These are phyloP conservation scores for Camellia japonica DNA, from an alignment of 148 eudicot genomes.

Conservation along the genomic window DNA sequence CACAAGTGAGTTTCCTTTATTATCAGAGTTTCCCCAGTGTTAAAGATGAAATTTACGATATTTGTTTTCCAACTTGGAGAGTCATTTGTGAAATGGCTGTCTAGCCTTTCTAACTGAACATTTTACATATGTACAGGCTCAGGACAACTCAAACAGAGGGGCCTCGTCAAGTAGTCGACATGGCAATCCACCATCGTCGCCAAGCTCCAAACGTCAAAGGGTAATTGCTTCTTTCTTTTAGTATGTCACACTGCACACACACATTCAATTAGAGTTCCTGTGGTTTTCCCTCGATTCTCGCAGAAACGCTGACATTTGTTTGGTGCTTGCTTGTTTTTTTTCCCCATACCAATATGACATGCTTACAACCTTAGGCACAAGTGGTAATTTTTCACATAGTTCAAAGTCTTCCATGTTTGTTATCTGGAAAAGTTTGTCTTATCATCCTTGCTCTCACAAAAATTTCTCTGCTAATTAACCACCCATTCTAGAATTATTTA, in stretches of 20 bases:
- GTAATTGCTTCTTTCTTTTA: constrained; percentile 23
- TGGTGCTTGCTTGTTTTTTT: neutral
- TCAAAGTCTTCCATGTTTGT: neutral
- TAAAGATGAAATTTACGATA: neutral
- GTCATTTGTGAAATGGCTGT: neutral
- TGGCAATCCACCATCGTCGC: constrained; percentile 23
- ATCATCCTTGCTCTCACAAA: neutral
- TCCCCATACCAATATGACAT: neutral
- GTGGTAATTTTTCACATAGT: neutral
- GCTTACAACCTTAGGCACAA: neutral
- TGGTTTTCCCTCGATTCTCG: neutral
- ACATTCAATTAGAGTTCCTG: neutral
- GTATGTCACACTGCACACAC: too few species aligned
- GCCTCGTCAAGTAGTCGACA: constrained; percentile 22
- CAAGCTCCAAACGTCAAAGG: constrained; percentile 44
- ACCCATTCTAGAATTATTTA: neutral
- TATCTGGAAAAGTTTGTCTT: too few species aligned
- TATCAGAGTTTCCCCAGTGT: neutral
- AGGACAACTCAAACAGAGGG: constrained; percentile 25
- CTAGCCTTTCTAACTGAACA: neutral
- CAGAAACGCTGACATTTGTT: neutral
- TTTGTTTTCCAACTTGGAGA: neutral
- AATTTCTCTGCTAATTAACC: neutral
- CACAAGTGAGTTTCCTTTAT: constrained; percentile 18
- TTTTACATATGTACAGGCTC: constrained; percentile 24